phyloP scores from a whole-genome alignment of 768 basidiomycete species.

The Agaricus subrufescens region DNA sequence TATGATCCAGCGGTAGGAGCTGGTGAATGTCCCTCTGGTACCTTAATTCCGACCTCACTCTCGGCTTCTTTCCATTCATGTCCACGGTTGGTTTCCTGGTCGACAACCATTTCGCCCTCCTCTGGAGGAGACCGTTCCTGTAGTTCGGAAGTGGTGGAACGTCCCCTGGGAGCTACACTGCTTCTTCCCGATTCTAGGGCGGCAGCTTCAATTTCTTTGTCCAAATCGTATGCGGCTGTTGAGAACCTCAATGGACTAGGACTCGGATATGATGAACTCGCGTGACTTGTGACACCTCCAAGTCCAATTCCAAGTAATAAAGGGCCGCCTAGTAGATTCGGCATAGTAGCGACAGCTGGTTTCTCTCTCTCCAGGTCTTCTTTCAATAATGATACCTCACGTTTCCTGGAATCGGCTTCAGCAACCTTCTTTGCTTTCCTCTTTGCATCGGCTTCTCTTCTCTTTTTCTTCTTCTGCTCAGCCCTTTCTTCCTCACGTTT shows the following conservation, averaged over 20 bases:
- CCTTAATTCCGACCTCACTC: constrained; percentile 26
- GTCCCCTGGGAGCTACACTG: not conserved
- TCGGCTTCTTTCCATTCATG: constrained; percentile 9
- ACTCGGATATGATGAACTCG: constrained; percentile 25
- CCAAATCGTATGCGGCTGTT: constrained; percentile 25
- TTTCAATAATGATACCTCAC: not conserved
- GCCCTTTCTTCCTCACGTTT: constrained; percentile 46
- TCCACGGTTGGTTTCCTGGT: constrained; percentile 8
- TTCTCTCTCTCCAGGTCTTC: constrained; percentile 1
- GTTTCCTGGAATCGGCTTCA: constrained; percentile 3
- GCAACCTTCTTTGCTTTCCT: constrained; percentile 14
- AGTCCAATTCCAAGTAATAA: not conserved
- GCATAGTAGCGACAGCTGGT: not conserved
- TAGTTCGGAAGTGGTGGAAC: constrained; percentile 1
- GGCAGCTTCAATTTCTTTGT: constrained; percentile 8
- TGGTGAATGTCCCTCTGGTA: constrained; percentile 30
- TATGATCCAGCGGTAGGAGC: constrained; percentile 48
- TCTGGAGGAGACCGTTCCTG: not conserved
- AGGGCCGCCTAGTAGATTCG: not conserved
- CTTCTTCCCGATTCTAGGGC: constrained; percentile 2
- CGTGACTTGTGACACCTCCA: not conserved
- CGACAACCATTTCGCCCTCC: not conserved
- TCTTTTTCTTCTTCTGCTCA: constrained; percentile 43
- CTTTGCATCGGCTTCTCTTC: constrained; percentile 35
- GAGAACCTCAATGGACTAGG: constrained; percentile 40